Evolutionary conservation across 768 basidiomycete species (phyloP).

Genomic region (Hysterangium stoloniferum): DNA sequence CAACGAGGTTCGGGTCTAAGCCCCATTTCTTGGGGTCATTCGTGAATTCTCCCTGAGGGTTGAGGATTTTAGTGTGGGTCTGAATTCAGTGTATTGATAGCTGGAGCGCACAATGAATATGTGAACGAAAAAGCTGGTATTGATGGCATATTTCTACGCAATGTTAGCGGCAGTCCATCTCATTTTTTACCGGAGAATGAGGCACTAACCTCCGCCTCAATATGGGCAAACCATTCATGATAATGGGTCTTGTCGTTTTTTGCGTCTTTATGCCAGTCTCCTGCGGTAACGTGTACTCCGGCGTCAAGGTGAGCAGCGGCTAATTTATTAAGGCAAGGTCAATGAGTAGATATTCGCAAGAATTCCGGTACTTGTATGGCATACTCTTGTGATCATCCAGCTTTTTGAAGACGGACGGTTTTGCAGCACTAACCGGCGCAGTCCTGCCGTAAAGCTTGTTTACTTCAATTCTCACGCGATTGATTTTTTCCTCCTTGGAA

Average conservation of each 20-base stretch:
- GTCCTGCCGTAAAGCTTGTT: constrained; percentile 3
- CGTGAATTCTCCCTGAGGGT: constrained; percentile 25
- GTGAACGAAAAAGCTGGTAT: constrained; percentile 35
- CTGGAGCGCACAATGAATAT: constrained; percentile 34
- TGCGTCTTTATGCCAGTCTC: constrained; percentile 17
- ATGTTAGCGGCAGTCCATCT: constrained; percentile 40
- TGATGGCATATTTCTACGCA: constrained; percentile 36
- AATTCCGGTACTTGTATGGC: too few relatives aligned
- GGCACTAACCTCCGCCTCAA: neutral
- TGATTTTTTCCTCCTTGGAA: neutral
- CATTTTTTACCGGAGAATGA: neutral
- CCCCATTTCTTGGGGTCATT: constrained; percentile 32
- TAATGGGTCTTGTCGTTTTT: neutral
- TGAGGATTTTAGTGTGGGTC: neutral
- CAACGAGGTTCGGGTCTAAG: constrained; percentile 30
- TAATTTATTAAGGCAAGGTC: constrained; percentile 25
- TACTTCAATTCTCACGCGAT: neutral
- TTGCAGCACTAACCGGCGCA: neutral
- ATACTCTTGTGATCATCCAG: too few relatives aligned
- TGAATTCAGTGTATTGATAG: neutral
- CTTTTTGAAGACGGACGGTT: neutral
- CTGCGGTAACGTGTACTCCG: neutral
- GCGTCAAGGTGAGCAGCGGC: constrained; percentile 21
- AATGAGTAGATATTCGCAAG: neutral
- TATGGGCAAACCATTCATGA: neutral